Evolutionary conservation across 495 filamentous ascomycete genomes (phyloP).

Genomic region (Darksidea phi): DNA sequence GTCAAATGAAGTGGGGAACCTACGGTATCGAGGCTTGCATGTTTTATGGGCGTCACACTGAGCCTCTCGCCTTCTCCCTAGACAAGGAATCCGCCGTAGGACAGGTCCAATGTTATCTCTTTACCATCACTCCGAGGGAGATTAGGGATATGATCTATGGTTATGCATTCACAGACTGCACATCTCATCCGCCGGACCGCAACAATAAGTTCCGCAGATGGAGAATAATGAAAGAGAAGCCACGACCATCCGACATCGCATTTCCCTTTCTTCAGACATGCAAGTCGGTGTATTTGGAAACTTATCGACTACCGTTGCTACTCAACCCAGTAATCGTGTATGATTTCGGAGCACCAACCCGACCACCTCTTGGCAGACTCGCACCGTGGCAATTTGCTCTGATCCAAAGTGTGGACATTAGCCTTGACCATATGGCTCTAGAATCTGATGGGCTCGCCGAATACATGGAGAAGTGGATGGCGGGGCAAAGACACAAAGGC

Average conservation of each 20-base stretch:
- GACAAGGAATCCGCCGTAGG: not conserved
- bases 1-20: too few species aligned
- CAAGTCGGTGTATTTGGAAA: slow-evolving; percentile 23
- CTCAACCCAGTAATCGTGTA: slow-evolving; percentile 28
- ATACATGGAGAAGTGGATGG: not conserved
- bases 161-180: slow-evolving; percentile 7
- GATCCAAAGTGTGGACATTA: slow-evolving; percentile 26
- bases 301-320: slow-evolving; percentile 21
- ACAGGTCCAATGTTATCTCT: slow-evolving; percentile 8
- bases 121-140: slow-evolving; percentile 3
- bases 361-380: slow-evolving; percentile 2
- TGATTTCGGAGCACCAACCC: not conserved
- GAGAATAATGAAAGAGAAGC: not conserved
- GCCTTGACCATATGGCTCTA: slow-evolving; percentile 22
- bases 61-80: slow-evolving; percentile 4
- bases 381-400: slow-evolving; percentile 30
- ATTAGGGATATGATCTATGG: slow-evolving; percentile 11
- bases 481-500: slow-evolving; percentile 9
- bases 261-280: slow-evolving; percentile 25
- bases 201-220: not conserved
- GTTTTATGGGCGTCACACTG: not conserved
- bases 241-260: slow-evolving; percentile 11
- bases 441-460: slow-evolving; percentile 8
- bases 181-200: not conserved
- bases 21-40: not conserved